A percentile compares a stretch with the other conserved stretches of the same genome.
Conservation (phyloP, 2,329 filamentous ascomycete genomes). For the Neofusicoccum ribis region DNA sequence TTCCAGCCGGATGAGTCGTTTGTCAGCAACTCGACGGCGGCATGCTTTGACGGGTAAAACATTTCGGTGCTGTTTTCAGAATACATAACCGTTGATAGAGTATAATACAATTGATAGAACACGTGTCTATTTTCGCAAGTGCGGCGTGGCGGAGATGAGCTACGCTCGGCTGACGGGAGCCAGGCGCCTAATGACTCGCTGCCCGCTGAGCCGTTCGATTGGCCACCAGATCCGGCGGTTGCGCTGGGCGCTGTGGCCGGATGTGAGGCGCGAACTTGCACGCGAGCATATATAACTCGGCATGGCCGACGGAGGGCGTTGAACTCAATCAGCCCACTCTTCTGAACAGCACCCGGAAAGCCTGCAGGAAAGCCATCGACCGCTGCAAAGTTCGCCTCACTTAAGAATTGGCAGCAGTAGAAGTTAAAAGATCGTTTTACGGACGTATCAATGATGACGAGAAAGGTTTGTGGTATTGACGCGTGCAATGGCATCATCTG, state of each 20-base stretch:
- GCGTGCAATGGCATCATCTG: neutral
- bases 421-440: neutral
- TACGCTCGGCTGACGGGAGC: neutral
- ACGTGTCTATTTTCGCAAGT: neutral
- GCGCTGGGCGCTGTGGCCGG: neutral
- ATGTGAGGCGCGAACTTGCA: neutral
- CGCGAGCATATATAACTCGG: neutral
- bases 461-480: neutral
- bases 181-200: neutral
- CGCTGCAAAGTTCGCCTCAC: neutral
- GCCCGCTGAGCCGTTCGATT: neutral
- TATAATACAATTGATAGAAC: neutral
- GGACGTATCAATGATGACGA: neutral
- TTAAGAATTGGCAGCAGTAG: too few species aligned
- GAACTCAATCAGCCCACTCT: neutral
- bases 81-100: neutral
- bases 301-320: neutral
- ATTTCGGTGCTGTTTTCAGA: too few species aligned
- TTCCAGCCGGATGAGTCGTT: slow-evolving; percentile 21
- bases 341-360: neutral
- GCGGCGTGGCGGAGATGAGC: neutral
- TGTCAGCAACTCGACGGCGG: neutral
- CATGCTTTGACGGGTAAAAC: neutral
- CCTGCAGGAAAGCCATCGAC: neutral
- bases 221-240: neutral